phyloP scores from a whole-genome alignment of 148 eudicot species.

The Drosera capensis region DNA sequence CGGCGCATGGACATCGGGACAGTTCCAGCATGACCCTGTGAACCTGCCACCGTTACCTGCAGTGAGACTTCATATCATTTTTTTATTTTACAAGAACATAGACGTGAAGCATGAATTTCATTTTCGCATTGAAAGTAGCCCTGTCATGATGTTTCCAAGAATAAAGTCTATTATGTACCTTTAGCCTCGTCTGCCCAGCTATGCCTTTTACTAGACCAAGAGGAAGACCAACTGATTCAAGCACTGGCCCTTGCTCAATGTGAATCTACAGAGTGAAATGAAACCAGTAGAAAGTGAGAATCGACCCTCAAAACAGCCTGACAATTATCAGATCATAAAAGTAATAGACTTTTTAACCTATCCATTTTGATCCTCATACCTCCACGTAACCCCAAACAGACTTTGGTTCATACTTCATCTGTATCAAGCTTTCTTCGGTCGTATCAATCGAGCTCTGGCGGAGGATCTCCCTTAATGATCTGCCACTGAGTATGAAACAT shows the following conservation, averaged over 20 bases:
- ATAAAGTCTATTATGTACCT: conserved; percentile 21
- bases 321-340: neutral
- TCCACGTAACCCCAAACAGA: conserved; percentile 88
- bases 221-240: conserved; percentile 78
- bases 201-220: conserved; percentile 92
- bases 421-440: conserved; percentile 43
- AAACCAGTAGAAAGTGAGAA: neutral
- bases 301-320: neutral
- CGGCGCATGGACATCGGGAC: conserved; percentile 97
- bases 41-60: conserved; percentile 88
- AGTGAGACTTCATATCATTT: no score
- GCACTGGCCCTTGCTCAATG: conserved; percentile 94
- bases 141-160: no score
- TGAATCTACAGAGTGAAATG: conserved; percentile 48
- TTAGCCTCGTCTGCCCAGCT: conserved; percentile 88
- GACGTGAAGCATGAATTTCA: no score
- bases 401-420: conserved; percentile 65
- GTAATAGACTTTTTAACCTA: neutral
- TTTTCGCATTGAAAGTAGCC: no score
- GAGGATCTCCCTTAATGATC: conserved; percentile 55
- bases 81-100: no score
- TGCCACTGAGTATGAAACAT: conserved; percentile 44
- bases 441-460: conserved; percentile 38
- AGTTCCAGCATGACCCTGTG: conserved; percentile 99
- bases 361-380: conserved; percentile 24